These are phyloP conservation scores for Adansonia grandidieri DNA, from an alignment of 441 rosid genomes.

Conservation along the genomic window DNA sequence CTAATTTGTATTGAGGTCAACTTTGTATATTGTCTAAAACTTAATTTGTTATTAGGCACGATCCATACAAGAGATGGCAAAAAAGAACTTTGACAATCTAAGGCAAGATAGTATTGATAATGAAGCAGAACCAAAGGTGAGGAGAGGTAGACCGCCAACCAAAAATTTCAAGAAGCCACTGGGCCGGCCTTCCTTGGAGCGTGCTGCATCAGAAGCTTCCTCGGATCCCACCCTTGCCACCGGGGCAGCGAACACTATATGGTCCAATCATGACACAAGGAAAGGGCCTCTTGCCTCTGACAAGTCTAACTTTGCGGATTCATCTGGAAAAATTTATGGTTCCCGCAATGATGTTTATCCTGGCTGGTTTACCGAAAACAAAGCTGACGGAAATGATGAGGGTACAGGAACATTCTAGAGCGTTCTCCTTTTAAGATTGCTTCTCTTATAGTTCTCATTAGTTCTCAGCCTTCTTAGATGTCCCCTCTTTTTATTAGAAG, in stretches of 20 bases:
- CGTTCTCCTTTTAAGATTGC: background rate
- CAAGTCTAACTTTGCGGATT: constrained; percentile 42
- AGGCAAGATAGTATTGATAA: constrained; percentile 61
- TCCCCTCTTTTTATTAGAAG: background rate
- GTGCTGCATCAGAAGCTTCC: constrained; percentile 50
- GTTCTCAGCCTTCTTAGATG: background rate
- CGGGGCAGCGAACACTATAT: constrained; percentile 34
- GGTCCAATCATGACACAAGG: constrained; percentile 39
- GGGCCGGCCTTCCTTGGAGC: constrained; percentile 49
- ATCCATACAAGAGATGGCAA: constrained; percentile 62
- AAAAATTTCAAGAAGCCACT: constrained; percentile 49
- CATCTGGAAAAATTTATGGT: constrained; percentile 39
- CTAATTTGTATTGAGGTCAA: constrained; percentile 1
- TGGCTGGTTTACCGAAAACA: constrained; percentile 39
- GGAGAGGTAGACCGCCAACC: constrained; percentile 59
- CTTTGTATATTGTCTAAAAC: constrained; percentile 19
- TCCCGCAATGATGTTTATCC: constrained; percentile 38
- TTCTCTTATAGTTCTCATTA: background rate
- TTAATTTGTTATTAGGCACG: constrained; percentile 47
- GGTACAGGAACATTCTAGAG: constrained; percentile 33
- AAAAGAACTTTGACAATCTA: constrained; percentile 57
- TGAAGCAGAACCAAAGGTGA: constrained; percentile 43
- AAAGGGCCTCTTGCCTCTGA: constrained; percentile 42
- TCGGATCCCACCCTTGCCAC: constrained; percentile 56
- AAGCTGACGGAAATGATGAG: constrained; percentile 51